phyloP scores from a whole-genome alignment of 495 filamentous ascomycete species.

The Penicillium atrosanguineum region DNA sequence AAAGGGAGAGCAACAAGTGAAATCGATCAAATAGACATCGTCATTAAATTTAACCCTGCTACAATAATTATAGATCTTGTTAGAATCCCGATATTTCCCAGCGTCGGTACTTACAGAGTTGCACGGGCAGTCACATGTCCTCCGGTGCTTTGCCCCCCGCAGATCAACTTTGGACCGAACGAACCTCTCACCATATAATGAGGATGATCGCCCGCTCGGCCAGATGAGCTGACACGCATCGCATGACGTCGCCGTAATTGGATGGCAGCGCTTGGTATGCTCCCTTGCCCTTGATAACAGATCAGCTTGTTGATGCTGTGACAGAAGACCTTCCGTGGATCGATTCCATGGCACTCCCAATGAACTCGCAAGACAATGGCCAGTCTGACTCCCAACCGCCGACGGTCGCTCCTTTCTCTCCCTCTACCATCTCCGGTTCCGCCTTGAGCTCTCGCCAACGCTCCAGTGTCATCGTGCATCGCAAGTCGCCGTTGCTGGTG shows the following conservation, averaged over 20 bases:
- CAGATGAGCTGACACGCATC: conserved; percentile 18
- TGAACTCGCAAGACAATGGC: conserved; percentile 38
- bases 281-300: conserved; percentile 6
- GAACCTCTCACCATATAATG: conserved; percentile 9
- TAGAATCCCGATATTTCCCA: background rate
- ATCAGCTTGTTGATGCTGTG: conserved; percentile 7
- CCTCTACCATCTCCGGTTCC: conserved; percentile 66
- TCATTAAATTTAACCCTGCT: background rate
- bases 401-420: conserved; percentile 84
- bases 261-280: conserved; percentile 64
- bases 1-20: background rate
- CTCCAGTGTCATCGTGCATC: conserved; percentile 90
- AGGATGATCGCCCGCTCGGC: conserved; percentile 17
- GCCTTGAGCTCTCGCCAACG: conserved; percentile 71
- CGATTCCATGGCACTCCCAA: conserved; percentile 54
- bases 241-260: conserved; percentile 47
- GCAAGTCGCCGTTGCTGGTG: conserved; percentile 89
- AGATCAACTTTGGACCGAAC: conserved; percentile 25
- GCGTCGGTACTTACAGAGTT: background rate
- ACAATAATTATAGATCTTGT: background rate
- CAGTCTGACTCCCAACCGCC: conserved; percentile 54
- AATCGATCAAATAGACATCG: background rate
- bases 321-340: conserved; percentile 63
- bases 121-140: conserved; percentile 30
- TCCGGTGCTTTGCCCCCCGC: conserved; percentile 19